phyloP scores from a whole-genome alignment of 2,329 filamentous ascomycete genomes.

The Aspergillus fumigatiaffinis region DNA sequence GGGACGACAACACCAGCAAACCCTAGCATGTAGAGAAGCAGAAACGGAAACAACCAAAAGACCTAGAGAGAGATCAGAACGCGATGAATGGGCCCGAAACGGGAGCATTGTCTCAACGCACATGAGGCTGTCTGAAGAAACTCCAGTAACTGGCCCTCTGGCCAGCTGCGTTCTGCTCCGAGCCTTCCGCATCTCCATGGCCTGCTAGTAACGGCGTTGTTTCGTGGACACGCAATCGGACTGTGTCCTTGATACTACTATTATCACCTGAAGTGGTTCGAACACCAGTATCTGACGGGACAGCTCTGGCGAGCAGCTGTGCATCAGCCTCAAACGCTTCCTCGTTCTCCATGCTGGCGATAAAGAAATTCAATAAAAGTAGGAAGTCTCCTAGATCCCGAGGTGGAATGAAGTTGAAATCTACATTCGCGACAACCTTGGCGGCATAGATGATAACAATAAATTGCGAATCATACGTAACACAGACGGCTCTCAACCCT shows the following conservation, averaged over 20 bases:
- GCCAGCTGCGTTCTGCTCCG: neutral
- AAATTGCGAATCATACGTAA: neutral
- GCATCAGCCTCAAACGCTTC: constrained; percentile 31
- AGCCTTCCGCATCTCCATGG: neutral
- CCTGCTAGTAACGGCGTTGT: constrained; percentile 24
- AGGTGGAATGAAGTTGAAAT: neutral
- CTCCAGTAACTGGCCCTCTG: neutral
- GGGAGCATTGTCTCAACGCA: constrained; percentile 26
- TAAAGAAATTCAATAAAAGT: neutral
- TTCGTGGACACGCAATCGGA: constrained; percentile 16
- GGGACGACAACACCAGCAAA: constrained; percentile 84
- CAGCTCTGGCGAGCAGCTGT: constrained; percentile 16
- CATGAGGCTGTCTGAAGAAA: constrained; percentile 48
- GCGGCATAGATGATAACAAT: neutral
- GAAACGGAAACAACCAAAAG: constrained; percentile 78
- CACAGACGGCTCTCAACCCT: neutral
- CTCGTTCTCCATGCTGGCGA: constrained; percentile 31
- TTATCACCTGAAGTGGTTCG: neutral
- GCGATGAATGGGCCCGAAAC: neutral
- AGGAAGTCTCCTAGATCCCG: neutral
- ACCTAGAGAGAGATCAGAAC: constrained; percentile 49
- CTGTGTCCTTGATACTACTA: neutral
- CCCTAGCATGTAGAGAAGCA: constrained; percentile 75
- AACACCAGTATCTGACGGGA: neutral
- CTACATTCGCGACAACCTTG: neutral